Percentiles rank a stretch among this genome's conserved stretches.
phyloP scores from a whole-genome alignment of 306 rosid species.

The Cucumis cinereus region DNA sequence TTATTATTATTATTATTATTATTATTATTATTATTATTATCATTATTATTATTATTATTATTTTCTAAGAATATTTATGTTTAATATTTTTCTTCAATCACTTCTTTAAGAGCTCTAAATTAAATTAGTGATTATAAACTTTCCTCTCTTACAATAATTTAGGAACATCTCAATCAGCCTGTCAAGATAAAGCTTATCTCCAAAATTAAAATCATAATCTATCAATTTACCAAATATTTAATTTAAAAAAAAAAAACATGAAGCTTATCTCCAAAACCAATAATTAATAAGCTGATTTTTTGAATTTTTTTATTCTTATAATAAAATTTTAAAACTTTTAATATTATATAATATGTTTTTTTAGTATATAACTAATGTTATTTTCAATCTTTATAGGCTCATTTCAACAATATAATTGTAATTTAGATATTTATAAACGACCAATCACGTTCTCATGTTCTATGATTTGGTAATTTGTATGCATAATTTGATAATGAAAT shows the following conservation, averaged over 20 bases:
- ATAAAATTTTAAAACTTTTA: too few relatives aligned
- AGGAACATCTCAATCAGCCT: not conserved
- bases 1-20: not conserved
- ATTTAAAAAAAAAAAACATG: not conserved
- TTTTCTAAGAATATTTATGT: not conserved
- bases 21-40: not conserved
- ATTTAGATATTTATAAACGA: not conserved
- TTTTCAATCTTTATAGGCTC: not conserved
- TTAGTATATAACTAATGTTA: not conserved
- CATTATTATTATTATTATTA: not conserved
- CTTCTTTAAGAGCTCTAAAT: not conserved
- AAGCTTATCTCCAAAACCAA: slow-evolving; percentile 1
- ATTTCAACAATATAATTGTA: not conserved
- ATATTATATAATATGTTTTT: not conserved
- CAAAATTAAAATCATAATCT: slow-evolving; percentile 4
- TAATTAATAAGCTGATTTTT: not conserved
- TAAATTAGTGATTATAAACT: not conserved
- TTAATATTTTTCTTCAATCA: not conserved
- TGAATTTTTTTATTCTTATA: not conserved
- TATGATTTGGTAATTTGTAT: not conserved
- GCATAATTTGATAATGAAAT: not conserved
- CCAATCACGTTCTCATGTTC: not conserved
- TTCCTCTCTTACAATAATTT: not conserved
- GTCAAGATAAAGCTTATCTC: slow-evolving; percentile 4
- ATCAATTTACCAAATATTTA: not conserved